These are phyloP conservation scores for Biscogniauxia sp. DNA, from an alignment of 2,329 filamentous ascomycete species.

Conservation along the genomic window DNA sequence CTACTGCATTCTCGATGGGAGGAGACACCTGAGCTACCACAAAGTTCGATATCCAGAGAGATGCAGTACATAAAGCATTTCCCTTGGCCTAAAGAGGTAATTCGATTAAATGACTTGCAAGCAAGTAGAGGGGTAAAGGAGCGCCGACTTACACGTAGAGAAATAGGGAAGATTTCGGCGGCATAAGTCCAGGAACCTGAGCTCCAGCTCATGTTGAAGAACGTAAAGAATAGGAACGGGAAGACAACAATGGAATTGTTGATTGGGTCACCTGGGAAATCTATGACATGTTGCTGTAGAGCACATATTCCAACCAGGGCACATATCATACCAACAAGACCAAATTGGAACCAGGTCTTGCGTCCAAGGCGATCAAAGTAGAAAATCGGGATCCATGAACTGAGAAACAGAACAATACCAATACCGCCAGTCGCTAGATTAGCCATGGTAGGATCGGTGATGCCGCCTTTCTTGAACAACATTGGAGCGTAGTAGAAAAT, in stretches of 20 bases:
- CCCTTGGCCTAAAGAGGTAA: constrained; percentile 26
- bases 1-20: constrained; percentile 26
- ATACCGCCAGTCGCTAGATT: constrained; percentile 31
- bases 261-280: constrained; percentile 21
- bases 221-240: constrained; percentile 30
- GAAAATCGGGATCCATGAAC: constrained; percentile 31
- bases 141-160: constrained; percentile 24
- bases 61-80: constrained; percentile 29
- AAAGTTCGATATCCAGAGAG: constrained; percentile 32
- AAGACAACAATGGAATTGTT: constrained; percentile 32
- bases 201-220: constrained; percentile 33
- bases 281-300: constrained; percentile 28
- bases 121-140: neutral
- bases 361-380: constrained; percentile 32
- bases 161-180: constrained; percentile 32
- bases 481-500: constrained; percentile 29
- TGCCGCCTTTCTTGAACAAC: constrained; percentile 27
- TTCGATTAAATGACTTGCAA: neutral
- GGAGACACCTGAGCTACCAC: constrained; percentile 25
- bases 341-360: constrained; percentile 32
- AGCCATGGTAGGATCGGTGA: constrained; percentile 25
- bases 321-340: constrained; percentile 28
- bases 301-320: constrained; percentile 28
- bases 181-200: constrained; percentile 32
- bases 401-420: constrained; percentile 30